Evolutionary conservation across 371 early-diverging fungal species (phyloP).

Genomic region (Mortierella sp.): DNA sequence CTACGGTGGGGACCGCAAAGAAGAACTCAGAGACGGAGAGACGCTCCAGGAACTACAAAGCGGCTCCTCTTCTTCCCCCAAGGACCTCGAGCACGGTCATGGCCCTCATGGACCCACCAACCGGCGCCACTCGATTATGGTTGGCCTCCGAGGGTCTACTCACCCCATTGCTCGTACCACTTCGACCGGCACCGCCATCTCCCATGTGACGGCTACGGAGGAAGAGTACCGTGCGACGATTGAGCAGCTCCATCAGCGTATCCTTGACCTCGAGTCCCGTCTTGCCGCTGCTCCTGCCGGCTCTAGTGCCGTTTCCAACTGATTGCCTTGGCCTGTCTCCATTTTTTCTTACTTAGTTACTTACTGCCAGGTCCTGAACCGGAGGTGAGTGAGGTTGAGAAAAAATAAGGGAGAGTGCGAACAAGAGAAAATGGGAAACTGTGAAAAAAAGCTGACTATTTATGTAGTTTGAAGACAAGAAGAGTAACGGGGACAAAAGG

Average conservation of each 20-base stretch:
- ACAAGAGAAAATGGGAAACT: too few species aligned
- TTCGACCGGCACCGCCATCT: not conserved
- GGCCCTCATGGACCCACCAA: not conserved
- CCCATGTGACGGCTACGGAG: constrained; percentile 4
- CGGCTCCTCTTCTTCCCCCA: not conserved
- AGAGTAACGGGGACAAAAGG: too few species aligned
- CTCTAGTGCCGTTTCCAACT: not conserved
- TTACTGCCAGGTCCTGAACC: too few species aligned
- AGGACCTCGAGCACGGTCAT: constrained; percentile 16
- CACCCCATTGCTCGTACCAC: not conserved
- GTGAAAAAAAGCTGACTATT: too few species aligned
- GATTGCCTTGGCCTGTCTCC: too few species aligned
- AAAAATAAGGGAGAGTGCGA: too few species aligned
- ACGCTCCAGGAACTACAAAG: constrained; percentile 7
- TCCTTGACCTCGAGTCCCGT: constrained; percentile 42
- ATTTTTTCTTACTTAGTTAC: too few species aligned
- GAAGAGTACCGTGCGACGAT: constrained; percentile 31
- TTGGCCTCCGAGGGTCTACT: constrained; percentile 25
- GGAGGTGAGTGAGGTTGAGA: too few species aligned
- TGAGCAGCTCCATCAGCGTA: constrained; percentile 28
- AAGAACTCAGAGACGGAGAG: constrained; percentile 28
- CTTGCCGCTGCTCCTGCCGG: constrained; percentile 8
- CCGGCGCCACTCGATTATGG: constrained; percentile 13
- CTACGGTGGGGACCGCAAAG: constrained; percentile 40
- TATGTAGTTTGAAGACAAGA: too few species aligned